Evolutionary conservation across 345 rosid species (phyloP).

Genomic region (Pistacia vera): DNA sequence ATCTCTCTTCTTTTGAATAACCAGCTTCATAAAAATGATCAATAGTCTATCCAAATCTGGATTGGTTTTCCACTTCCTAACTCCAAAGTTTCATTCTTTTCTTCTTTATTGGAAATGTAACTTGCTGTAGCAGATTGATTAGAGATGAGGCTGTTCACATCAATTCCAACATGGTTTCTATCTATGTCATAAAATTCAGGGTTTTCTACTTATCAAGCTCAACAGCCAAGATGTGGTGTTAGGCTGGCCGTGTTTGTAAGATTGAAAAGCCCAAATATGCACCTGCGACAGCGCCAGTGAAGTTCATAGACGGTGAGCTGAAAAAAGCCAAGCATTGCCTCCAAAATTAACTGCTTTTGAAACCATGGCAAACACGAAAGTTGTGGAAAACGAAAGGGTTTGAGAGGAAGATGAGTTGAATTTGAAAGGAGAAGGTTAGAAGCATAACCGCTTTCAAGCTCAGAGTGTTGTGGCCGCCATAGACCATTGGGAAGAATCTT

Average conservation of each 20-base stretch:
- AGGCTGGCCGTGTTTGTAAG: conserved; percentile 29
- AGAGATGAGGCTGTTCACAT: conserved; percentile 18
- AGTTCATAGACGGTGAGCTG: conserved; percentile 34
- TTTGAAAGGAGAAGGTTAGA: not conserved
- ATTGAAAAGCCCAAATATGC: conserved; percentile 53
- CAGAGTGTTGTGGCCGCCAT: conserved; percentile 49
- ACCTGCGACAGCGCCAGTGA: conserved; percentile 15
- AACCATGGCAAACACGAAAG: conserved; percentile 45
- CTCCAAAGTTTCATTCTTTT: too few species aligned
- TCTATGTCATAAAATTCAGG: conserved; percentile 46
- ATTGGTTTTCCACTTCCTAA: too few species aligned
- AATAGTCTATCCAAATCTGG: conserved; percentile 43
- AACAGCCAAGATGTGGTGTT: conserved; percentile 47
- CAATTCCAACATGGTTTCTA: conserved; percentile 56
- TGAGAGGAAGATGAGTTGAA: conserved; percentile 5
- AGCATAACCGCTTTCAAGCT: conserved; percentile 15
- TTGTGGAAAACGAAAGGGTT: conserved; percentile 40
- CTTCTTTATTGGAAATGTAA: too few species aligned
- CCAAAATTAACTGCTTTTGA: conserved; percentile 20
- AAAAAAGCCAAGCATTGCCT: conserved; percentile 47
- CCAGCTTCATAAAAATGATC: too few species aligned
- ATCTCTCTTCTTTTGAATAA: too few species aligned
- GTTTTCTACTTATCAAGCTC: conserved; percentile 54
- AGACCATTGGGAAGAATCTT: conserved; percentile 43
- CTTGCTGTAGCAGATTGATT: conserved; percentile 1